These are phyloP conservation scores for Puccinia novopanici DNA, from an alignment of 1,284 basidiomycete genomes.

Conservation along the genomic window DNA sequence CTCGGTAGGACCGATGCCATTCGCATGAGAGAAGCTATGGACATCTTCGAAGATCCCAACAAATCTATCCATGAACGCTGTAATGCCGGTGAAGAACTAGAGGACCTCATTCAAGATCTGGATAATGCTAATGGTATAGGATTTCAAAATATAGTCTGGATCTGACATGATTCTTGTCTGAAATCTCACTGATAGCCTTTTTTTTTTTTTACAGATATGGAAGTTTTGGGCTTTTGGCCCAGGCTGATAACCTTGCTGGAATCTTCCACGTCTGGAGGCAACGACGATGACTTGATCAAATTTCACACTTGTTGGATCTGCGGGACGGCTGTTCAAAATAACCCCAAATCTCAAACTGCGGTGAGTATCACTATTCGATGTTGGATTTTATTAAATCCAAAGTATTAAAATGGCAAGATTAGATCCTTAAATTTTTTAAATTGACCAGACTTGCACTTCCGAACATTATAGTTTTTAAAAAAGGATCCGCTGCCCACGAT, in stretches of 20 bases:
- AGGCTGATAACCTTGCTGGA: slow-evolving; percentile 32
- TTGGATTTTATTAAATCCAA: too few relatives aligned
- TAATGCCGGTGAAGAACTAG: slow-evolving; percentile 35
- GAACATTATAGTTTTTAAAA: slow-evolving; percentile 42
- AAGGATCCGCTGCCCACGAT: slow-evolving; percentile 42
- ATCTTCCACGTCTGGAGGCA: neutral
- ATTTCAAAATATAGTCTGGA: neutral
- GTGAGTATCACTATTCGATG: slow-evolving; percentile 10
- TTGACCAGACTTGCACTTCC: neutral
- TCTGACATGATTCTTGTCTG: neutral
- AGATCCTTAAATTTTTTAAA: neutral
- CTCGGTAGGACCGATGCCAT: slow-evolving; percentile 43
- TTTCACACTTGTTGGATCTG: slow-evolving; percentile 50
- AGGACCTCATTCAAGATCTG: slow-evolving; percentile 45
- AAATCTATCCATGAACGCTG: slow-evolving; percentile 23
- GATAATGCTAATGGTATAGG: slow-evolving; percentile 46
- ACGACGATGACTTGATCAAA: slow-evolving; percentile 39
- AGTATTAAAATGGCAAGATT: too few relatives aligned
- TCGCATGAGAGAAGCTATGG: slow-evolving; percentile 37
- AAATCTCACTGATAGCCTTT: neutral
- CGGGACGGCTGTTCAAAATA: slow-evolving; percentile 50
- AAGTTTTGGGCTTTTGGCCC: slow-evolving; percentile 44
- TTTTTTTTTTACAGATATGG: slow-evolving; percentile 36
- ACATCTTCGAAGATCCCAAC: slow-evolving; percentile 18
- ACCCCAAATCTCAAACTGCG: slow-evolving; percentile 47